Conservation (phyloP, 2,329 filamentous ascomycete genomes). For the Penicillium palitans region DNA sequence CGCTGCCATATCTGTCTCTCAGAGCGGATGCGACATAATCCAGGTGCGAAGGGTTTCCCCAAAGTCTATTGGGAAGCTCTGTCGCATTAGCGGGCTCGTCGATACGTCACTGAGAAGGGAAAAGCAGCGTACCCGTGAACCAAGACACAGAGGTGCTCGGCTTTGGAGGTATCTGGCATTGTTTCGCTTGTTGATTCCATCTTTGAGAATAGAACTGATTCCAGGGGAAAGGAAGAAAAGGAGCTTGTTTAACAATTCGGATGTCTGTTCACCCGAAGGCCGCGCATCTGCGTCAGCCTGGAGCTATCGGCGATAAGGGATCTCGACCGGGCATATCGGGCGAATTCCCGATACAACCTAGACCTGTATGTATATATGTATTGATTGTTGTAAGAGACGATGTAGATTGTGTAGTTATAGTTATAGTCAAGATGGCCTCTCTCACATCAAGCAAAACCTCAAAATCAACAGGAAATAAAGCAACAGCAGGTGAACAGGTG, state of each 20-base stretch:
- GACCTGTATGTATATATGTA: neutral
- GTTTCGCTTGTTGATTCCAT: neutral
- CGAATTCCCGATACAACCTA: neutral
- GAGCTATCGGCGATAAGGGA: slow-evolving; percentile 14
- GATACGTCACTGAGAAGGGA: slow-evolving; percentile 12
- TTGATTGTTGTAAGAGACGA: neutral
- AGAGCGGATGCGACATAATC: slow-evolving; percentile 55
- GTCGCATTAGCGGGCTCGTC: slow-evolving; percentile 11
- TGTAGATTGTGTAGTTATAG: neutral
- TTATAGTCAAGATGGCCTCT: neutral
- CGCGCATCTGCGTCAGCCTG: slow-evolving; percentile 4
- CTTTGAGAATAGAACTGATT: neutral
- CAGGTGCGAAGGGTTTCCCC: slow-evolving; percentile 62
- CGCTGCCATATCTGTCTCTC: slow-evolving; percentile 50
- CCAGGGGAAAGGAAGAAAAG: neutral
- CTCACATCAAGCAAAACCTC: neutral
- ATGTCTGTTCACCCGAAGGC: slow-evolving; percentile 8
- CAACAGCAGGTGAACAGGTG: neutral
- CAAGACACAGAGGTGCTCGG: slow-evolving; percentile 61
- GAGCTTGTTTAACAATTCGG: neutral
- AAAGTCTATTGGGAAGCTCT: slow-evolving; percentile 47
- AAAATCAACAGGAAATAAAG: neutral
- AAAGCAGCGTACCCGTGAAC: slow-evolving; percentile 56
- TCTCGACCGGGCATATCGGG: neutral
- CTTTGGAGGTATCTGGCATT: slow-evolving; percentile 23